Evolutionary conservation across 2,329 filamentous ascomycete genomes (phyloP).

Genomic region (Claviceps monticola): DNA sequence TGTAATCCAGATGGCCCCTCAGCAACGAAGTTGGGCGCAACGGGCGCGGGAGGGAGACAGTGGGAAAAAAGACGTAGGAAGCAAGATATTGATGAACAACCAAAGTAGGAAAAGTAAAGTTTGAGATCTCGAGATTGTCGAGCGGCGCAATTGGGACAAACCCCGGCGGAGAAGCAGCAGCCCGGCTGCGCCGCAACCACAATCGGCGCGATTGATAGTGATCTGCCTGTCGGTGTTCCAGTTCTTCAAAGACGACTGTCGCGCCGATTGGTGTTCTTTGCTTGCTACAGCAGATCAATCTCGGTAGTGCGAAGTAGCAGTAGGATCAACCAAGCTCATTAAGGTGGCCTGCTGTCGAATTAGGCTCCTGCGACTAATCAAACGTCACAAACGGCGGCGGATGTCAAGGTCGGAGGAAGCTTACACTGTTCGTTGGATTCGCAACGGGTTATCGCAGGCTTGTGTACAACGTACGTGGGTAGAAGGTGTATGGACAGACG

Average conservation of each 20-base stretch:
- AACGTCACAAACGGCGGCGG: neutral
- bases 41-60: neutral
- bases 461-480: neutral
- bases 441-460: neutral
- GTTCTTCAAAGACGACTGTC: neutral
- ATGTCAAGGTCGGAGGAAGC: neutral
- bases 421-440: neutral
- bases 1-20: conserved; percentile 1
- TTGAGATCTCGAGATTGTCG: neutral
- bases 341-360: neutral
- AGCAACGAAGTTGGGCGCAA: neutral
- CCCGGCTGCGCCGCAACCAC: neutral
- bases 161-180: neutral
- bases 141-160: neutral
- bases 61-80: neutral
- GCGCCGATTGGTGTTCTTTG: neutral
- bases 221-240: neutral
- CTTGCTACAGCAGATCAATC: neutral
- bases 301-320: neutral
- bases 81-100: neutral
- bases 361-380: neutral
- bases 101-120: neutral
- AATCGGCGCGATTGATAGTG: neutral
- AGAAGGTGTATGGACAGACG: neutral
- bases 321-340: neutral